Evolutionary conservation across 441 rosid species (phyloP), one percentile per base, ranked within the genome.

Genomic region (Populus trichocarpa): DNA sequence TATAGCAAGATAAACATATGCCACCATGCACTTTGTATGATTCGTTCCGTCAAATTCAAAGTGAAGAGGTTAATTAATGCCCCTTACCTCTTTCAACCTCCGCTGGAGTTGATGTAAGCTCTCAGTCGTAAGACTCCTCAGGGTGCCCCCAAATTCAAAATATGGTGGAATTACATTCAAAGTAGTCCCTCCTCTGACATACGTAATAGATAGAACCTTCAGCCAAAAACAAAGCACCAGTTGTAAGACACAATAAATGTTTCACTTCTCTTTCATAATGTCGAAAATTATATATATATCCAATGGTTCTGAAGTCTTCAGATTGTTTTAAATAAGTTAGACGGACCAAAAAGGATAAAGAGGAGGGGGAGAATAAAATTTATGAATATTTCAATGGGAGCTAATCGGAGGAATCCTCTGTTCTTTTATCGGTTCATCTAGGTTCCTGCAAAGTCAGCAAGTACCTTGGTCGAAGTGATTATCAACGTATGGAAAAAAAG

Each of bases 91-190:
- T 83, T 84, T 90, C 80, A 90, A 73, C 86, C 97, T 87, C 38
- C 40, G 82, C 71, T 33, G 88, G 74, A 95, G 92, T 82, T 78
- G 86, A 77, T 73, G 64, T 82, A 95, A 83, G 74, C 97, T 93
- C 81, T 89, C 83, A 2, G 96, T 89, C 6, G 96, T 87, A 72
- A 95, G 97, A 87, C 97, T 90, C 84, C 98, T 89, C 83, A 93
- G 69, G 63, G 97, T 89, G 77, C 97, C 99, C 16, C 97, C 93
- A 72, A 95, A 95, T 77, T 90, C 90, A 73, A 92, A 94, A 80
- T 81, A 83, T 3, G 86, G 72, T 3, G 94, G 95, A 84, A 90
- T 86, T 63, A 78, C 84, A 71, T 87, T 89, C 68, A 85, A 75
- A 64, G 90, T 86, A 66, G 82, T 81, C 69, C 91, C 91, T 26